A percentile compares a stretch with the other conserved stretches of the same genome.
phyloP scores from a whole-genome alignment of 768 basidiomycete species.

The Punctularia strigosozonata region DNA sequence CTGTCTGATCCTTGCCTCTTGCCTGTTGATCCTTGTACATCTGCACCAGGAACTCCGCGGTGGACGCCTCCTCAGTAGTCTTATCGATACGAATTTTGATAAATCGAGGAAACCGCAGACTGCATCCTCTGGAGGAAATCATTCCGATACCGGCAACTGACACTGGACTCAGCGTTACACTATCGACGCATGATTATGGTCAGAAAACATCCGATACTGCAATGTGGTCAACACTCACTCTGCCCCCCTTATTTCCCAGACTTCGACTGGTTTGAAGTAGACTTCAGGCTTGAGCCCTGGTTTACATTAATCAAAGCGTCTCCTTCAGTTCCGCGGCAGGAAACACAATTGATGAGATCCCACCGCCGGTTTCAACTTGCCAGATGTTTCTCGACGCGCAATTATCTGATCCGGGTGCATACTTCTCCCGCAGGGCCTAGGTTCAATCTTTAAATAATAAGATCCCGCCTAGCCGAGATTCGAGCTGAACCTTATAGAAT shows the following conservation, averaged over 20 bases:
- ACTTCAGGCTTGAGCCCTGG: slow-evolving; percentile 52
- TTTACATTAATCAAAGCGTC: slow-evolving; percentile 1
- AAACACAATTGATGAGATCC: slow-evolving; percentile 9
- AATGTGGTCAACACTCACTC: slow-evolving; percentile 30
- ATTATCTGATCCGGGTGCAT: slow-evolving; percentile 41
- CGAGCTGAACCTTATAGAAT: slow-evolving; percentile 55
- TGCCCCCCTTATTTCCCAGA: slow-evolving; percentile 85
- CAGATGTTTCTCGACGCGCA: slow-evolving; percentile 42
- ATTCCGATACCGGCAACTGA: slow-evolving; percentile 67
- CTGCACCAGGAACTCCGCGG: slow-evolving; percentile 52
- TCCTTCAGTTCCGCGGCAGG: background rate
- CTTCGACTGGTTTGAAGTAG: slow-evolving; percentile 61
- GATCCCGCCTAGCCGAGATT: background rate
- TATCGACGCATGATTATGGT: slow-evolving; percentile 12
- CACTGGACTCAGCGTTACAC: slow-evolving; percentile 76
- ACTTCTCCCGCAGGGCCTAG: slow-evolving; percentile 54
- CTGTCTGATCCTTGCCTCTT: slow-evolving; percentile 20
- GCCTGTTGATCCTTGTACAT: slow-evolving; percentile 58
- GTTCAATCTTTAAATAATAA: background rate
- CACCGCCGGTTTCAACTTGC: slow-evolving; percentile 59
- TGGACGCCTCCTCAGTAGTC: slow-evolving; percentile 57
- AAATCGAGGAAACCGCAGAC: slow-evolving; percentile 84
- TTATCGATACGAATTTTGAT: slow-evolving; percentile 68
- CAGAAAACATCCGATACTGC: background rate
- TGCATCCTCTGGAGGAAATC: slow-evolving; percentile 56